Base-by-base conservation (phyloP, 441 rosid genomes). In the Gossypium armourianum region DNA sequence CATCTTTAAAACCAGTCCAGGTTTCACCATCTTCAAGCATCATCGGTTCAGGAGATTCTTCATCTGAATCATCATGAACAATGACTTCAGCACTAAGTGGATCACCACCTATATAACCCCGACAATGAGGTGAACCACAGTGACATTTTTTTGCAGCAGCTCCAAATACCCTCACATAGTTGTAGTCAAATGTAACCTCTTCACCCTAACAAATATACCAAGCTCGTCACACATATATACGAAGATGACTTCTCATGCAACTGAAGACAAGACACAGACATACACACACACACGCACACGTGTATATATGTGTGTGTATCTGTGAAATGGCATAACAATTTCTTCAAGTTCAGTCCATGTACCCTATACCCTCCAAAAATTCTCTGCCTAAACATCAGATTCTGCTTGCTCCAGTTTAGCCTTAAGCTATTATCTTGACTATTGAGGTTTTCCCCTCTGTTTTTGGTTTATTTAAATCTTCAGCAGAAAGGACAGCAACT, bases 61-160 rank as follows among this genome's bases (percentile, higher is more conserved):
- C 99, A 86, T 95, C 99, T 56, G 97, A 95, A 82, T 95, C 99
- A 81, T 90, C 94, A 78, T 92, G 95, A 76, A 85, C 85, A 70
- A 89, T 79, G 71, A 86, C 83, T 80, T 95, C 99, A 72, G 88
- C 77, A 70, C 79, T 85, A 53, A 83, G 81, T 52, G 88, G 97
- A 87, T 94, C 99, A 74, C 99, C 99, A 57, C 99, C 99, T 70
- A 95, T 95, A 79, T 90, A 95, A 66, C 99, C 99, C 72, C 89
- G 86, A 81, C 99, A 95, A 26, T 85, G 94, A 63, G 86, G 78
- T 70, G 99, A 86, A 52, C 91, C 90, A 80, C 99, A 95, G 68
- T 89, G 85, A 74, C 99, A 95, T 85, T 83, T 89, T 86, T 90
- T 95, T 64, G 95, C 99, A 74, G 99, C 99, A 73, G 99, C 99